A percentile compares a stretch with the other conserved stretches of the same genome.
Conservation (phyloP, 1,284 basidiomycete genomes). For the Boletus sp. region DNA sequence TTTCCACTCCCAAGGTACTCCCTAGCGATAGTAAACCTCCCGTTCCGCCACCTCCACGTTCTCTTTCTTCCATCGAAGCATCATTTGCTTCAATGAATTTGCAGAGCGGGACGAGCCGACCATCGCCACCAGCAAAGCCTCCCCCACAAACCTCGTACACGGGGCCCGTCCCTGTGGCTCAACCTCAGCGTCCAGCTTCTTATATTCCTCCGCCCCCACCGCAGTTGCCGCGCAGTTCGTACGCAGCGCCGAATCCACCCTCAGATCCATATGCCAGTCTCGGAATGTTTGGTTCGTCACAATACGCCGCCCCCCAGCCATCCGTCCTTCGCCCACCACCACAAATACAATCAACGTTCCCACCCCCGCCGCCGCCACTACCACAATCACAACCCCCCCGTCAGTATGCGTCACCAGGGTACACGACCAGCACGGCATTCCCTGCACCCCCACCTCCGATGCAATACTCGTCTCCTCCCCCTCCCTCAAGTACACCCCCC, state of each 20-base stretch:
- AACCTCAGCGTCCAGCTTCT: constrained; percentile 35
- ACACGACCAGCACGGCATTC: constrained; percentile 24
- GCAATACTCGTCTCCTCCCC: constrained; percentile 21
- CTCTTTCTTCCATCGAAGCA: constrained; percentile 41
- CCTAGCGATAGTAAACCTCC: constrained; percentile 48
- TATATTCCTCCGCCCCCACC: constrained; percentile 38
- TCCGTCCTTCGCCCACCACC: constrained; percentile 31
- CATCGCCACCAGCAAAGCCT: constrained; percentile 31
- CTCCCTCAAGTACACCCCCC: constrained; percentile 21
- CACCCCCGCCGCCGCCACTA: constrained; percentile 31
- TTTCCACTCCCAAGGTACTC: constrained; percentile 40
- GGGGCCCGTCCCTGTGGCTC: constrained; percentile 28
- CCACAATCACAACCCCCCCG: constrained; percentile 24
- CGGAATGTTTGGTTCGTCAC: constrained; percentile 39
- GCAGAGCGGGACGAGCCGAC: constrained; percentile 19
- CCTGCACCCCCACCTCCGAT: constrained; percentile 32
- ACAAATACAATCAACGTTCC: constrained; percentile 24
- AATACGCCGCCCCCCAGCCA: constrained; percentile 9
- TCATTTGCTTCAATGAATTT: constrained; percentile 53
- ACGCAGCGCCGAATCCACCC: constrained; percentile 27
- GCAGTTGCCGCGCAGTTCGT: constrained; percentile 35
- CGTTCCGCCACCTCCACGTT: constrained; percentile 43
- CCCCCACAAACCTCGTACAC: constrained; percentile 28
- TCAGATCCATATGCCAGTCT: constrained; percentile 55
- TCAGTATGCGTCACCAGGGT: constrained; percentile 26